Percentiles rank a stretch among this genome's conserved stretches.
phyloP scores from a whole-genome alignment of 176 grass and related monocot species.

The Rhynchospora breviuscula region DNA sequence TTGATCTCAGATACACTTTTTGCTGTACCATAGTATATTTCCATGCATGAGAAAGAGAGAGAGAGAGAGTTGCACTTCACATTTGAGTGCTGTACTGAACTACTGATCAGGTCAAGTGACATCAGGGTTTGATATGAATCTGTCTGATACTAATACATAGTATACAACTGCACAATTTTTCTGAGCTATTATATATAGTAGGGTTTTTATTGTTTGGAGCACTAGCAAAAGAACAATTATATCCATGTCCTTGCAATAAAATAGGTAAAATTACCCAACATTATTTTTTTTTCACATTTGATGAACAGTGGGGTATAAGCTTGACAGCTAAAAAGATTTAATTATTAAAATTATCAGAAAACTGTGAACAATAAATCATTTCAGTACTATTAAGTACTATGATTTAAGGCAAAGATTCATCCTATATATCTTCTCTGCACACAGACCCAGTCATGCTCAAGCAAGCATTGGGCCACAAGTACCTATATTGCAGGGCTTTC shows the following conservation, averaged over 20 bases:
- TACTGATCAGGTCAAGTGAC: not conserved
- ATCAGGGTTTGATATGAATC: no score
- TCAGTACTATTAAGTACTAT: not conserved
- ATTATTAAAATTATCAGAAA: not conserved
- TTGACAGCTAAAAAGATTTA: not conserved
- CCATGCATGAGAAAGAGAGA: constrained; percentile 27
- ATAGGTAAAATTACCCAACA: not conserved
- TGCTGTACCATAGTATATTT: constrained; percentile 50
- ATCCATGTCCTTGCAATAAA: not conserved
- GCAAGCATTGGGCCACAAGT: not conserved
- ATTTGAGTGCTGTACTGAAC: not conserved
- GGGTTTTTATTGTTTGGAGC: not conserved
- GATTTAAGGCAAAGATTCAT: not conserved
- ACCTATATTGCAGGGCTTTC: not conserved
- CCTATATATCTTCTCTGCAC: not conserved
- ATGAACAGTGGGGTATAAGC: not conserved
- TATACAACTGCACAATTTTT: not conserved
- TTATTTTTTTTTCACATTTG: not conserved
- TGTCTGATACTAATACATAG: constrained; percentile 3
- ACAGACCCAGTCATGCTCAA: no score
- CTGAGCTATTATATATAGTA: not conserved
- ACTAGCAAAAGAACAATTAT: not conserved
- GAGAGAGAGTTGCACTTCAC: not conserved
- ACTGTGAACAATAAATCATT: not conserved
- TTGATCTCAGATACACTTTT: constrained; percentile 83